Conservation (phyloP, 2,329 filamentous ascomycete genomes). For the Anthostomella pinea region DNA sequence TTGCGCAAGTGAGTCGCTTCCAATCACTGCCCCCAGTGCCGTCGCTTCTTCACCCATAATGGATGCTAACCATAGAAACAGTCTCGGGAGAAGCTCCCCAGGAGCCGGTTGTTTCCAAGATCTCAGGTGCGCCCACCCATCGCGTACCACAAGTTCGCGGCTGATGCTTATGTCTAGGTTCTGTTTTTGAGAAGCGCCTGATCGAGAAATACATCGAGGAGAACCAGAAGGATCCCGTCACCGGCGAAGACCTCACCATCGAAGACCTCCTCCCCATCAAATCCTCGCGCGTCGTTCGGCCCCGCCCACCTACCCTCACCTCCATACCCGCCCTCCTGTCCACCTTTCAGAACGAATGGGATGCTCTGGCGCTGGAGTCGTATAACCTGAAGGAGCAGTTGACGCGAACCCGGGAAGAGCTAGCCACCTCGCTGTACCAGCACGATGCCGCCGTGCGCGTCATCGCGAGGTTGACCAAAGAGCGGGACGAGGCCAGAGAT, state of each 20-base stretch:
- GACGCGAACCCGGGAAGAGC: slow-evolving; percentile 84
- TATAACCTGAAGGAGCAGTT: slow-evolving; percentile 90
- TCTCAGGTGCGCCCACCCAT: slow-evolving; percentile 67
- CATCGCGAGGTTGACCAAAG: slow-evolving; percentile 84
- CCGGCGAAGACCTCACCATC: slow-evolving; percentile 75
- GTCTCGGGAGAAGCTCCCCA: slow-evolving; percentile 97
- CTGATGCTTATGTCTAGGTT: slow-evolving; percentile 49
- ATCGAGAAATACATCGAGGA: slow-evolving; percentile 94
- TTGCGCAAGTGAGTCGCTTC: slow-evolving; percentile 42
- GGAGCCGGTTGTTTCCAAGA: slow-evolving; percentile 89
- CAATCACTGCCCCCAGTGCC: slow-evolving; percentile 11
- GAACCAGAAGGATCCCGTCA: slow-evolving; percentile 88
- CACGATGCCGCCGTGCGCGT: slow-evolving; percentile 96
- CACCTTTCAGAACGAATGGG: slow-evolving; percentile 98
- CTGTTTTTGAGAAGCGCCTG: slow-evolving; percentile 90
- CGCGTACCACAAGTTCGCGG: neutral
- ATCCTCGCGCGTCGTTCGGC: slow-evolving; percentile 77
- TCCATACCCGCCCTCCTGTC: slow-evolving; percentile 93
- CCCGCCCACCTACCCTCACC: slow-evolving; percentile 87
- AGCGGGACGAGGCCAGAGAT: slow-evolving; percentile 88
- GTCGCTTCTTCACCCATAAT: too few relatives aligned
- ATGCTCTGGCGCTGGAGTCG: slow-evolving; percentile 85
- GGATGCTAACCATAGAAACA: slow-evolving; percentile 38
- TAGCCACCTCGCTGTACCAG: slow-evolving; percentile 91
- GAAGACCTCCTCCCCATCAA: slow-evolving; percentile 90